A percentile compares a stretch with the other conserved stretches of the same genome.
Evolutionary conservation across 2,329 filamentous ascomycete genomes (phyloP).

Genomic region (Alternaria hordeiaustralica): DNA sequence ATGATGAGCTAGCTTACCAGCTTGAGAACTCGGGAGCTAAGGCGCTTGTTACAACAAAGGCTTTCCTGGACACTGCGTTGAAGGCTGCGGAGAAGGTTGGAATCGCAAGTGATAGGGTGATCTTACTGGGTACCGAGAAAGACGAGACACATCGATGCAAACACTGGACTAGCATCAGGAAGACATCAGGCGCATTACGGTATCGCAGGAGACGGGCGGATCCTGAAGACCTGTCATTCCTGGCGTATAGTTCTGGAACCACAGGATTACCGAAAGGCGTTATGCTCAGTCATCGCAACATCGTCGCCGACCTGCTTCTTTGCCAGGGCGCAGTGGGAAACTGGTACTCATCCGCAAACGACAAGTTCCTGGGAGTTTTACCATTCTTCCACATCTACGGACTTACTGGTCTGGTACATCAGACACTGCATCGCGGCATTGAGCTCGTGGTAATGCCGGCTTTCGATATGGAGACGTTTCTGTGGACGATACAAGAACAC

Average conservation of each 20-base stretch:
- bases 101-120: slow-evolving; percentile 71
- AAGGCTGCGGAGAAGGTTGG: slow-evolving; percentile 73
- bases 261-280: slow-evolving; percentile 55
- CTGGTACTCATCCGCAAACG: slow-evolving; percentile 68
- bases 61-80: slow-evolving; percentile 68
- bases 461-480: slow-evolving; percentile 82
- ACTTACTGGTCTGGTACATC: slow-evolving; percentile 75
- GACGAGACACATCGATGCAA: slow-evolving; percentile 65
- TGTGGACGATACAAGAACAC: slow-evolving; percentile 74
- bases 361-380: slow-evolving; percentile 77
- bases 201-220: slow-evolving; percentile 66
- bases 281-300: slow-evolving; percentile 53
- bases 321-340: slow-evolving; percentile 83
- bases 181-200: slow-evolving; percentile 64
- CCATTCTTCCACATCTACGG: slow-evolving; percentile 93
- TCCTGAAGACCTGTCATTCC: slow-evolving; percentile 76
- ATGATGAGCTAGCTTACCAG: slow-evolving; percentile 82
- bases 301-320: slow-evolving; percentile 74
- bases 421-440: slow-evolving; percentile 70
- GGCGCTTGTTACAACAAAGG: slow-evolving; percentile 74
- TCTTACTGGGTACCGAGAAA: slow-evolving; percentile 73
- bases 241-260: slow-evolving; percentile 63
- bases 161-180: slow-evolving; percentile 75
- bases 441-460: slow-evolving; percentile 73
- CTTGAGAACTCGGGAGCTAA: slow-evolving; percentile 77